Percentiles rank a stretch among this genome's conserved stretches.
These are phyloP conservation scores for Trichosporon inkin DNA, from an alignment of 1,284 basidiomycete genomes.

Conservation along the genomic window DNA sequence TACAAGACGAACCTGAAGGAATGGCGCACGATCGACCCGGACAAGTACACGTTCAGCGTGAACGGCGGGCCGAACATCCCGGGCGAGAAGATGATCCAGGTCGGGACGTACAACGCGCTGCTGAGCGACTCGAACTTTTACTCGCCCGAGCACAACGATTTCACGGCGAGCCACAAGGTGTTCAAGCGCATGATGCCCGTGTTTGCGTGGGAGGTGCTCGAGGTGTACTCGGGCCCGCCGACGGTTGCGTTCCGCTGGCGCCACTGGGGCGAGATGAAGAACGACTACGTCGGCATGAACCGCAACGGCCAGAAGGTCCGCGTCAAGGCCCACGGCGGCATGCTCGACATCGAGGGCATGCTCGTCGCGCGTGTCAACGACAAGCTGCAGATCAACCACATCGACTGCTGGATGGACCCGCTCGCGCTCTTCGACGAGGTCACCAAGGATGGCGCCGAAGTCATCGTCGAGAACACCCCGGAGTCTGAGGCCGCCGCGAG, in stretches of 20 bases:
- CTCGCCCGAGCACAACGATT: slow-evolving; percentile 18
- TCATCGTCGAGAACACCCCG: slow-evolving; percentile 13
- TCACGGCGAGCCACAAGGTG: slow-evolving; percentile 14
- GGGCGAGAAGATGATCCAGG: slow-evolving; percentile 16
- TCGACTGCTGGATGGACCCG: slow-evolving; percentile 21
- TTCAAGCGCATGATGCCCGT: slow-evolving; percentile 27
- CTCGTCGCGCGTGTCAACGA: slow-evolving; percentile 21
- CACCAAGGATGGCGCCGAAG: slow-evolving; percentile 18
- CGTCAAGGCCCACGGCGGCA: slow-evolving; percentile 22
- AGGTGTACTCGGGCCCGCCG: slow-evolving; percentile 23
- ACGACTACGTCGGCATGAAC: slow-evolving; percentile 22
- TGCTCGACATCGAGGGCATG: slow-evolving; percentile 17
- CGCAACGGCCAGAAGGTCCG: slow-evolving; percentile 18
- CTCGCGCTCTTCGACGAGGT: slow-evolving; percentile 17
- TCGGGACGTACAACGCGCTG: slow-evolving; percentile 23
- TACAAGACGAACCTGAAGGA: slow-evolving; percentile 24
- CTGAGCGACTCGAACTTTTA: slow-evolving; percentile 16
- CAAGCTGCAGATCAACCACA: slow-evolving; percentile 16
- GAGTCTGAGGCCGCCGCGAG: neutral
- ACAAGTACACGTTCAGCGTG: slow-evolving; percentile 16
- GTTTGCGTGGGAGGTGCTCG: slow-evolving; percentile 22
- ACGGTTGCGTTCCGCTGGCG: slow-evolving; percentile 19
- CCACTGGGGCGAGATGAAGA: slow-evolving; percentile 25
- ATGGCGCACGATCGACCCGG: slow-evolving; percentile 20
- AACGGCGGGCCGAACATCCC: slow-evolving; percentile 17